phyloP scores from a whole-genome alignment of 2,329 filamentous ascomycete genomes.

The Rutstroemia sp. region DNA sequence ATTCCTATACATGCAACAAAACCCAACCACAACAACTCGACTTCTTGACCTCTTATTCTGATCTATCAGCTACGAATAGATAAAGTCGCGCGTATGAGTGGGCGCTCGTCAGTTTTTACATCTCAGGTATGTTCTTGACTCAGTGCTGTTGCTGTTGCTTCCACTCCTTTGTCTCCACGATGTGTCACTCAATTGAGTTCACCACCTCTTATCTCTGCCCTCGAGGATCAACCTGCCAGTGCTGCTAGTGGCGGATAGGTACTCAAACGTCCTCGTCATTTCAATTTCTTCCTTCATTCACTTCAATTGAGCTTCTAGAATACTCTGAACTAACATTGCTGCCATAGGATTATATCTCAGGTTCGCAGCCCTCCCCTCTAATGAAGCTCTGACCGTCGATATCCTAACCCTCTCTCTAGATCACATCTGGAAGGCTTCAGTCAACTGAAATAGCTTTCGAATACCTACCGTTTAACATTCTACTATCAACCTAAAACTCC shows the following conservation, averaged over 20 bases:
- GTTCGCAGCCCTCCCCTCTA: conserved; percentile 32
- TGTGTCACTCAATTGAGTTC: background rate
- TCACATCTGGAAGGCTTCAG: conserved; percentile 38
- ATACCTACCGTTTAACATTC: conserved; percentile 14
- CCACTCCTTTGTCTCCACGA: conserved; percentile 1
- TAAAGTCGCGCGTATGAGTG: conserved; percentile 68
- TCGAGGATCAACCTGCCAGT: conserved; percentile 4
- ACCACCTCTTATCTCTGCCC: background rate
- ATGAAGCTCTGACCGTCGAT: conserved; percentile 19
- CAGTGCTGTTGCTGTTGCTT: conserved; percentile 11
- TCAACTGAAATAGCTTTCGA: conserved; percentile 30
- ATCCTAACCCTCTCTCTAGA: conserved; percentile 26
- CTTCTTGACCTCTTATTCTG: background rate
- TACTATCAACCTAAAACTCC: conserved; percentile 18
- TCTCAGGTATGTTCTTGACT: conserved; percentile 57
- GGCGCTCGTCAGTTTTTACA: conserved; percentile 76
- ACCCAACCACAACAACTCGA: background rate
- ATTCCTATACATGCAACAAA: too few species aligned
- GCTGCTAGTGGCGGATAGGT: background rate
- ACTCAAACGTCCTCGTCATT: background rate
- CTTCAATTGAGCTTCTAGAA: background rate
- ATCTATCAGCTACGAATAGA: conserved; percentile 7
- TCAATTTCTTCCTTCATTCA: too few species aligned
- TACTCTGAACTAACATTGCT: conserved; percentile 35
- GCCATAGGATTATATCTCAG: conserved; percentile 66